Percentiles rank a stretch among this genome's conserved stretches.
Conservation (phyloP, 768 basidiomycete species). For the Tricholoma terreum region DNA sequence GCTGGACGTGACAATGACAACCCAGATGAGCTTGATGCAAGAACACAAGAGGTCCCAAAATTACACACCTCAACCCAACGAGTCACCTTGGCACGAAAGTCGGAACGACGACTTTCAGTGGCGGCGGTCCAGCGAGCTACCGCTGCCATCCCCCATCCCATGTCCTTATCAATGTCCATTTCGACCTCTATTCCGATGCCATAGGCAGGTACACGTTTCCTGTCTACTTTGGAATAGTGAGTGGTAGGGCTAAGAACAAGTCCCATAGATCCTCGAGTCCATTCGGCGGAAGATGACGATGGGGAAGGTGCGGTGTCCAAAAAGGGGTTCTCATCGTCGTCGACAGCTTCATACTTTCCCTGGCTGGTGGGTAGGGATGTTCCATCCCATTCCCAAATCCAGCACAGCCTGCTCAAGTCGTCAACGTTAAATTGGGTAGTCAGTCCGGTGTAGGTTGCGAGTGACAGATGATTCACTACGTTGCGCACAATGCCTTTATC, state of each 20-base stretch:
- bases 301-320: slow-evolving; percentile 36
- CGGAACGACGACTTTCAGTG: slow-evolving; percentile 55
- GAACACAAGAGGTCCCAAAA: neutral
- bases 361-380: slow-evolving; percentile 31
- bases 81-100: slow-evolving; percentile 58
- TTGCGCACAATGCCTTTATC: slow-evolving; percentile 76
- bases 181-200: slow-evolving; percentile 87
- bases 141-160: slow-evolving; percentile 82
- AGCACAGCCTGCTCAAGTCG: slow-evolving; percentile 74
- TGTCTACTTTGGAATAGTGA: slow-evolving; percentile 63
- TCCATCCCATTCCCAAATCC: slow-evolving; percentile 89
- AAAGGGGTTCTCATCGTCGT: slow-evolving; percentile 73
- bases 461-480: slow-evolving; percentile 74
- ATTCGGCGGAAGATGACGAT: slow-evolving; percentile 50
- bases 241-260: slow-evolving; percentile 69
- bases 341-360: slow-evolving; percentile 4
- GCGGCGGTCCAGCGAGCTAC: slow-evolving; percentile 85
- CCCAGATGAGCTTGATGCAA: slow-evolving; percentile 4
- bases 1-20: slow-evolving; percentile 31
- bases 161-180: slow-evolving; percentile 77
- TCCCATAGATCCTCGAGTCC: slow-evolving; percentile 81
- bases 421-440: slow-evolving; percentile 60
- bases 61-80: slow-evolving; percentile 59
- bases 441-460: slow-evolving; percentile 66
- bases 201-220: slow-evolving; percentile 73